A percentile compares a stretch with the other conserved stretches of the same genome.
phyloP scores from a whole-genome alignment of 2,329 filamentous ascomycete species.

The Paecilomyces formosus region DNA sequence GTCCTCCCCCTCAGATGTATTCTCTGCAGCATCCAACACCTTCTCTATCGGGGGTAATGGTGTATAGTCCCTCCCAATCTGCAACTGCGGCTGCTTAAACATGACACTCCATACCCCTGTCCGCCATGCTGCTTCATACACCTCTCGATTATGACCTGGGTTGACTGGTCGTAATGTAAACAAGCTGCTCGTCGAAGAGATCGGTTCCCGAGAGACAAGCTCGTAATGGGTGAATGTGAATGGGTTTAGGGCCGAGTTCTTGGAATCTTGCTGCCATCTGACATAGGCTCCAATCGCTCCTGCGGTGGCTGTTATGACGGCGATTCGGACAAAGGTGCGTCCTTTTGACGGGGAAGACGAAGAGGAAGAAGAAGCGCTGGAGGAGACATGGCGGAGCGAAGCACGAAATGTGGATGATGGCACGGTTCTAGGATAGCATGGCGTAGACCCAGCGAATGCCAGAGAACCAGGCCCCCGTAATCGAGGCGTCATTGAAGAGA shows the following conservation, averaged over 20 bases:
- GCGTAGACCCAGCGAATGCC: constrained; percentile 11
- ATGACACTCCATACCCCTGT: constrained; percentile 79
- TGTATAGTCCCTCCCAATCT: constrained; percentile 88
- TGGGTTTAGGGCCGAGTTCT: constrained; percentile 25
- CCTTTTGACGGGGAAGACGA: constrained; percentile 14
- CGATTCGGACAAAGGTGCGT: constrained; percentile 26
- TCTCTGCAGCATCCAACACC: constrained; percentile 8
- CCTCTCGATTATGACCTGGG: constrained; percentile 23
- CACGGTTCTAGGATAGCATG: constrained; percentile 8
- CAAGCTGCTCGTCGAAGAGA: constrained; percentile 41
- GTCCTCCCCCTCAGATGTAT: constrained; percentile 10
- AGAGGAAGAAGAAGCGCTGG: constrained; percentile 12
- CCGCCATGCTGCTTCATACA: constrained; percentile 45
- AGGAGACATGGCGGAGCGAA: constrained; percentile 15
- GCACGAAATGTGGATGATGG: constrained; percentile 6
- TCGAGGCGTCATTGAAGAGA: constrained; percentile 13
- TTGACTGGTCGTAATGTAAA: constrained; percentile 35
- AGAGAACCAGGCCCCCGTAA: constrained; percentile 5
- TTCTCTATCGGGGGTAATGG: constrained; percentile 58
- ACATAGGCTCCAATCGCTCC: constrained; percentile 29
- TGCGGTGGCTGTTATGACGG: constrained; percentile 26
- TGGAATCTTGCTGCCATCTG: constrained; percentile 18
- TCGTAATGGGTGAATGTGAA: constrained; percentile 33
- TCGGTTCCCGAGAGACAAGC: constrained; percentile 34
- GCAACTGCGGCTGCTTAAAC: constrained; percentile 87